Evolutionary conservation across 2,329 filamentous ascomycete genomes (phyloP), one percentile per base, ranked within the genome.

Genomic region (Arthrinium phaeospermum): DNA sequence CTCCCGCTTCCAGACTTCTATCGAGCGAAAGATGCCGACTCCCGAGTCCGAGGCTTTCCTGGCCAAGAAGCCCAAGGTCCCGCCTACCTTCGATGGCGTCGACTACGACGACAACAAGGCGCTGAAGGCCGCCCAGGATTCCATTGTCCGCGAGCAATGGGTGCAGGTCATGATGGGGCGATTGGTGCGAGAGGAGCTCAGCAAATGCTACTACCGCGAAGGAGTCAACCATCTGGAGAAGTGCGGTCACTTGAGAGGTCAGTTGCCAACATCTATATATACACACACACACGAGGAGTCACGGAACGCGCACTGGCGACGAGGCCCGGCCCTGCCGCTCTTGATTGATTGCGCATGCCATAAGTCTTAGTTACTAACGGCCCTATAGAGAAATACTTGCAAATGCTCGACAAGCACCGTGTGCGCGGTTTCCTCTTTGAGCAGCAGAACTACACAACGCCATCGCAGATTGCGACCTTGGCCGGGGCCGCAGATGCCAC

Each of bases 151-250:
- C 75, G 94, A 96, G 85, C 94, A 96, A 86, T 96, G 94, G 94
- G 93, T 96, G 73, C 91, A 91, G 82, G 91, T 92, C 82, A 96
- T 96, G 94, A 96, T 95, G 94, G 93, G 92, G 72, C 88, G 94
- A 74, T 85, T 96, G 75, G 93, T 96, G 71, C 87, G 93, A 75
- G 92, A 96, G 82, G 94, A 96, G 86, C 86, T 96, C 85, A 89
- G 91, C 83, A 96, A 94, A 86, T 96, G 94, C 87, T 96, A 96
- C 84, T 90, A 91, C 83, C 88, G 90, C 77, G 93, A 96, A 84
- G 94, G 94, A 72, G 93, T 95, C 76, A 96, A 96, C 83, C 94
- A 96, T 82, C 84, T 96, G 82, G 94, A 96, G 88, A 96, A 96
- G 85, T 96, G 94, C 83, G 93, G 93, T 76, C 86, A 89, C 79